Evolutionary conservation across 1,139 yeast species (phyloP).

Genomic region (Scheffersomyces lignicola): DNA sequence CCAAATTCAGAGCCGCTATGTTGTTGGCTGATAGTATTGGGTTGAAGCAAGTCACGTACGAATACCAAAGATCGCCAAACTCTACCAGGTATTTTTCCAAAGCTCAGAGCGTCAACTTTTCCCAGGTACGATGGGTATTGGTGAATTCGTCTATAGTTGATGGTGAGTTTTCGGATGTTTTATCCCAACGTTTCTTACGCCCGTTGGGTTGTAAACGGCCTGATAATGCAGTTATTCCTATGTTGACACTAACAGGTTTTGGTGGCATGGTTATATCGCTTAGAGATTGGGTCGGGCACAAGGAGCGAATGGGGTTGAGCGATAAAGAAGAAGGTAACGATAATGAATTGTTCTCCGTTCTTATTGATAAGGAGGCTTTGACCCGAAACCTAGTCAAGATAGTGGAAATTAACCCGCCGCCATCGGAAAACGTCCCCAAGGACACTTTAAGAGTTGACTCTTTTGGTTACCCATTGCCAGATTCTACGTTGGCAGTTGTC

Average conservation of each 20-base stretch:
- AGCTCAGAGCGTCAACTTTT: constrained; percentile 74
- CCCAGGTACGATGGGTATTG: constrained; percentile 83
- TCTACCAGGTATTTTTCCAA: constrained; percentile 78
- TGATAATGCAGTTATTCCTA: constrained; percentile 80
- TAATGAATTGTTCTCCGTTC: constrained; percentile 63
- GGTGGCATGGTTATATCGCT: constrained; percentile 95
- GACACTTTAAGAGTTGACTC: constrained; percentile 74
- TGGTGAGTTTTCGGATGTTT: constrained; percentile 87
- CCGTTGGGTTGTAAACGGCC: constrained; percentile 87
- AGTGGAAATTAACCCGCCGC: constrained; percentile 59
- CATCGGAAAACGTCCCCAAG: constrained; percentile 51
- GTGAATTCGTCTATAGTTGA: constrained; percentile 92
- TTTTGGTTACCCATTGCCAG: constrained; percentile 93
- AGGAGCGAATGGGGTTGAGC: constrained; percentile 54
- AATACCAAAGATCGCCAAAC: constrained; percentile 89
- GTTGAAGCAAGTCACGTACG: constrained; percentile 88
- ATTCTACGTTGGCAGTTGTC: constrained; percentile 89
- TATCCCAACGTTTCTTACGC: constrained; percentile 87
- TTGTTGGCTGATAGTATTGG: constrained; percentile 85
- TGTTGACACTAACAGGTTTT: constrained; percentile 85
- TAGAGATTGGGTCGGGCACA: constrained; percentile 84
- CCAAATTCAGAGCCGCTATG: constrained; percentile 69
- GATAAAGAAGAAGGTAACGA: constrained; percentile 29
- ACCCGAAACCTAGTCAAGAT: constrained; percentile 77
- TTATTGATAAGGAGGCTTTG: constrained; percentile 78